Conservation (phyloP, 768 basidiomycete genomes). For the Panus rudis region DNA sequence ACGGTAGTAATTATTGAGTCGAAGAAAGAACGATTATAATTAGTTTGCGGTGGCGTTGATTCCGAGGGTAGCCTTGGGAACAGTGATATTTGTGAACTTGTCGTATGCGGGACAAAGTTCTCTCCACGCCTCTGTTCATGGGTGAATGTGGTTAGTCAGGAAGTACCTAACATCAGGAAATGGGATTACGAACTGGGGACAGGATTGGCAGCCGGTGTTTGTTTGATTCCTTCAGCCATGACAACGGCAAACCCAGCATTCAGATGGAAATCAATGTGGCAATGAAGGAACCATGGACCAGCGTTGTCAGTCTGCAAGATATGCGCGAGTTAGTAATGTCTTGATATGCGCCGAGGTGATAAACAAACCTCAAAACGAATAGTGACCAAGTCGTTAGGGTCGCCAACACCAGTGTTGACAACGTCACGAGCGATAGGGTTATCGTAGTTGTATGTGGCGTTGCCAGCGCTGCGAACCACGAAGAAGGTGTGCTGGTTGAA, state of each 20-base stretch:
- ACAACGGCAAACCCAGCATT: conserved; percentile 36
- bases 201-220: conserved; percentile 8
- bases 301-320: conserved; percentile 64
- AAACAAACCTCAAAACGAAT: conserved; percentile 18
- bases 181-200: conserved; percentile 13
- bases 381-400: conserved; percentile 15
- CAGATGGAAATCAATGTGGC: conserved; percentile 82
- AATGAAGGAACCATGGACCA: conserved; percentile 80
- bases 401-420: conserved; percentile 14
- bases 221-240: conserved; percentile 30
- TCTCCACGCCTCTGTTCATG: background rate
- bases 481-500: conserved; percentile 29
- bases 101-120: background rate
- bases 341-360: no score
- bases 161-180: no score
- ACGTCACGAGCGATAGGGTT: conserved; percentile 31
- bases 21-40: no score
- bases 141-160: no score
- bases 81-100: no score
- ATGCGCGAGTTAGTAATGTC: background rate
- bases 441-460: conserved; percentile 26
- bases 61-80: no score
- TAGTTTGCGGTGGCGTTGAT: no score
- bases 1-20: no score
- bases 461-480: conserved; percentile 30